phyloP scores from a whole-genome alignment of 768 basidiomycete genomes.

The Lentinula sp. region DNA sequence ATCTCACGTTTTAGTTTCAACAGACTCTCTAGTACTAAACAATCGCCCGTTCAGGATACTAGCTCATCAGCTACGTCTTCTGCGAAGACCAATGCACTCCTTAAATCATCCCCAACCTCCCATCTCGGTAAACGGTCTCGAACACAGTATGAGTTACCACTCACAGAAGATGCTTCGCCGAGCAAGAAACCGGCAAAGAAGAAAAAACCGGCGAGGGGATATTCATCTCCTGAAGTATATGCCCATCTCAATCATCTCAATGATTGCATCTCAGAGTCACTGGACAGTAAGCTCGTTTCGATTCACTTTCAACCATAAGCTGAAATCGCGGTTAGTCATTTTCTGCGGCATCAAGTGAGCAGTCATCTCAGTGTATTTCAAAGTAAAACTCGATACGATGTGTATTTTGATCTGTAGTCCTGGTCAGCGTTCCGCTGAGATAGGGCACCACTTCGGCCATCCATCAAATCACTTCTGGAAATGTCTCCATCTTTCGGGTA shows the following conservation, averaged over 20 bases:
- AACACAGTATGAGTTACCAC: background rate
- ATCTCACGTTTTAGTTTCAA: background rate
- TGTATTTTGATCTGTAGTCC: constrained; percentile 35
- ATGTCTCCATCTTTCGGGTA: constrained; percentile 64
- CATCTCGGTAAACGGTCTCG: background rate
- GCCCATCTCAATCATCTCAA: constrained; percentile 43
- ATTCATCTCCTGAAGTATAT: constrained; percentile 46
- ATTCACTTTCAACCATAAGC: background rate
- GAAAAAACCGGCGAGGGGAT: constrained; percentile 33
- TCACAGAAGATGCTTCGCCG: background rate
- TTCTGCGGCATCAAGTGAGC: constrained; percentile 84
- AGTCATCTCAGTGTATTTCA: background rate
- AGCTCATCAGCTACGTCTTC: background rate
- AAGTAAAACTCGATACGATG: background rate
- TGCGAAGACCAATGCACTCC: background rate
- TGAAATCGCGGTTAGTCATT: constrained; percentile 39
- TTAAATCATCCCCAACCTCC: background rate
- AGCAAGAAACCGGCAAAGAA: constrained; percentile 11
- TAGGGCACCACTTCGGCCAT: constrained; percentile 71
- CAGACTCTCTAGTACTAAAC: background rate
- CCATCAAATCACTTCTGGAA: constrained; percentile 82
- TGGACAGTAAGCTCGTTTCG: constrained; percentile 48
- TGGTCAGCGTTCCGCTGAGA: constrained; percentile 56
- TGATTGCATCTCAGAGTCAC: constrained; percentile 44
- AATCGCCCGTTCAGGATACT: background rate